Percentiles rank a stretch among this genome's conserved stretches.
Evolutionary conservation across 2,329 filamentous ascomycete species (phyloP).

Genomic region (Ophiocordyceps robertsii): DNA sequence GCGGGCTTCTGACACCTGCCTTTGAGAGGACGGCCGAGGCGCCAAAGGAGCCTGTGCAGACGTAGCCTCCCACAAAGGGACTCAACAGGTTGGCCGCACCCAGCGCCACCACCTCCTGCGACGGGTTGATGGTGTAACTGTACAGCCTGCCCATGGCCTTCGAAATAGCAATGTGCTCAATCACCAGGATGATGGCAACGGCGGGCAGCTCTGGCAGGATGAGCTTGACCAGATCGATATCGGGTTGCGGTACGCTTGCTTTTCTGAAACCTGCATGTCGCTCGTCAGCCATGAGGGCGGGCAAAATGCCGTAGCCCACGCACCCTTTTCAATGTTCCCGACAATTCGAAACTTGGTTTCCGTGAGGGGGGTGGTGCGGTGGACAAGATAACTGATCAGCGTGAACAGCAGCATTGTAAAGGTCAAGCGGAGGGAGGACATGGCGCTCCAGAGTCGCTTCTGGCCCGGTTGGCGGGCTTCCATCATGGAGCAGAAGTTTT

Average conservation of each 20-base stretch:
- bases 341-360: slow-evolving; percentile 48
- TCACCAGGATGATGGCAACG: slow-evolving; percentile 62
- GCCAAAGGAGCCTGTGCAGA: slow-evolving; percentile 33
- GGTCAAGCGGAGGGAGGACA: slow-evolving; percentile 60
- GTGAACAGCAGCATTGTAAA: slow-evolving; percentile 68
- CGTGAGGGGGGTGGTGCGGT: slow-evolving; percentile 34
- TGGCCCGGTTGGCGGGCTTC: slow-evolving; percentile 46
- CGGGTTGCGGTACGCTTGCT: slow-evolving; percentile 45
- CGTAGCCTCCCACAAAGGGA: slow-evolving; percentile 52
- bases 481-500: slow-evolving; percentile 43
- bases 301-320: background rate
- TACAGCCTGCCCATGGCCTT: slow-evolving; percentile 72
- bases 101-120: slow-evolving; percentile 67
- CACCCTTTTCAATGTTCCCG: slow-evolving; percentile 50
- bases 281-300: slow-evolving; percentile 4
- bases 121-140: slow-evolving; percentile 67
- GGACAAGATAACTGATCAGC: slow-evolving; percentile 56
- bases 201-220: slow-evolving; percentile 54
- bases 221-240: slow-evolving; percentile 37
- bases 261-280: slow-evolving; percentile 44
- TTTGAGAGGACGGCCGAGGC: slow-evolving; percentile 77
- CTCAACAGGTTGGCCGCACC: slow-evolving; percentile 64
- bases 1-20: slow-evolving; percentile 65
- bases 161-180: slow-evolving; percentile 74
- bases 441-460: slow-evolving; percentile 56